Base-by-base conservation (phyloP, 352 stramenopile genomes). In the Pythium brassicae region DNA sequence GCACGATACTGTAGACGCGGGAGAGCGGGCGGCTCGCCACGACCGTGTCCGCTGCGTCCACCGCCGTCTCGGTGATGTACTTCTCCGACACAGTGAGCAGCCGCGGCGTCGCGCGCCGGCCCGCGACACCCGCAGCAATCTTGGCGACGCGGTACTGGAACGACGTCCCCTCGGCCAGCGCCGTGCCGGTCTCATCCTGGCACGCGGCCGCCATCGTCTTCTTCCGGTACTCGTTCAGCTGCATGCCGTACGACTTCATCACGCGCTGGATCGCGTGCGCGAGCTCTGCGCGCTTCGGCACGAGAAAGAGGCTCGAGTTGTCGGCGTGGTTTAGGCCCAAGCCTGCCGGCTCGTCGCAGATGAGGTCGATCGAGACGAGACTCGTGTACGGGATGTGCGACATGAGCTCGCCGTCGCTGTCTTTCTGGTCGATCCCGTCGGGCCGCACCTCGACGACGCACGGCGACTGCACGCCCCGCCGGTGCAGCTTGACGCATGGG, bases 191-290 rank as follows among this genome's bases (percentile, higher is more conserved):
- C 35, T 86, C 69, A 12, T 87, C 69, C 50, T 84, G 83, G 23
- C 74, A 48, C 1, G 77, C 80, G 0, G 60, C 67, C 27, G 83
- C 78, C 66, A 93, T 70, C 8, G 80, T 89, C 58, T 91, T 91
- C 62, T 93, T 89, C 22, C 76, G 66, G 53, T 93, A 93, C 45
- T 93, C 80, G 59, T 93, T 91, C 20, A 93, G 86, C 47, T 76
- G 71, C 68, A 93, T 93, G 15, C 72, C 76, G 48, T 91, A 93
- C 4, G 72, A 70, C n/a, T 75, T 73, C 76, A 91, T 89, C 15
- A 89, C 72, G 42, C 65, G 62, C 27, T 83, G 76, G 43, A 93
- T 91, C 0, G 69, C 73, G 54, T 79, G 74, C n/a, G 77, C 78
- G 37, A 93, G 71, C 26, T 91, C 83, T 8, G 76, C 87, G 17